Percentiles rank a stretch among this genome's conserved stretches.
Conservation (phyloP, 2,329 filamentous ascomycete genomes). For the Sphaerulina vaccinii region DNA sequence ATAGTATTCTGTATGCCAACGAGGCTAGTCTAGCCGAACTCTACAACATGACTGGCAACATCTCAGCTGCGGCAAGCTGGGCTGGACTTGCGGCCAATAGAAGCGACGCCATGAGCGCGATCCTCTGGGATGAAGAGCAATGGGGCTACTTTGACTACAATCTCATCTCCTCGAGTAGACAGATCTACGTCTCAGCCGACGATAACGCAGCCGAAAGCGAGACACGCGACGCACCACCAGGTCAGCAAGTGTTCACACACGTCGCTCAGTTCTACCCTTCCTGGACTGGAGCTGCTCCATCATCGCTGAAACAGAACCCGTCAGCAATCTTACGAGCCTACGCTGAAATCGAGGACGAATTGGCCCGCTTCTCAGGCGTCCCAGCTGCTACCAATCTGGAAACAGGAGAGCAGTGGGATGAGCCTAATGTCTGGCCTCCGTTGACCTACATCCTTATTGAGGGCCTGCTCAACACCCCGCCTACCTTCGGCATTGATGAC, state of each 20-base stretch:
- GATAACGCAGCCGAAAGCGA: conserved; percentile 47
- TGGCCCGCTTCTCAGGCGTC: conserved; percentile 55
- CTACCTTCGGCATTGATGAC: conserved; percentile 55
- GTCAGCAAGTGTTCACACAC: conserved; percentile 58
- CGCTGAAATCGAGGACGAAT: conserved; percentile 53
- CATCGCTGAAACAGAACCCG: conserved; percentile 58
- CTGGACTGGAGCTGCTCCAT: conserved; percentile 65
- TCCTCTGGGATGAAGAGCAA: conserved; percentile 65
- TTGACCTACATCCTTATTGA: conserved; percentile 64
- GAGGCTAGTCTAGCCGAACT: conserved; percentile 60
- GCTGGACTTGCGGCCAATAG: conserved; percentile 51
- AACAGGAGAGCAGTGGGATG: conserved; percentile 67
- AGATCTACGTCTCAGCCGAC: conserved; percentile 55
- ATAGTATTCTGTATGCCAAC: conserved; percentile 66
- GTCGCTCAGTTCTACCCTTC: conserved; percentile 66
- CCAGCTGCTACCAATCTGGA: conserved; percentile 62
- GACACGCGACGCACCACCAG: conserved; percentile 50
- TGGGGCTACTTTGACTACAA: conserved; percentile 70
- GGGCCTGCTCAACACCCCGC: conserved; percentile 59
- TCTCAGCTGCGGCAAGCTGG: conserved; percentile 52
- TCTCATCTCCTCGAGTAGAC: conserved; percentile 57
- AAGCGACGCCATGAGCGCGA: conserved; percentile 60
- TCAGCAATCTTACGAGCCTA: conserved; percentile 57
- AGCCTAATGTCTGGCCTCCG: conserved; percentile 69
- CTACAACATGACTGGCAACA: conserved; percentile 53